These are phyloP conservation scores for Sphagnum contortum DNA, from an alignment of 225 moss, liverwort and hornwort genomes.

Conservation along the genomic window DNA sequence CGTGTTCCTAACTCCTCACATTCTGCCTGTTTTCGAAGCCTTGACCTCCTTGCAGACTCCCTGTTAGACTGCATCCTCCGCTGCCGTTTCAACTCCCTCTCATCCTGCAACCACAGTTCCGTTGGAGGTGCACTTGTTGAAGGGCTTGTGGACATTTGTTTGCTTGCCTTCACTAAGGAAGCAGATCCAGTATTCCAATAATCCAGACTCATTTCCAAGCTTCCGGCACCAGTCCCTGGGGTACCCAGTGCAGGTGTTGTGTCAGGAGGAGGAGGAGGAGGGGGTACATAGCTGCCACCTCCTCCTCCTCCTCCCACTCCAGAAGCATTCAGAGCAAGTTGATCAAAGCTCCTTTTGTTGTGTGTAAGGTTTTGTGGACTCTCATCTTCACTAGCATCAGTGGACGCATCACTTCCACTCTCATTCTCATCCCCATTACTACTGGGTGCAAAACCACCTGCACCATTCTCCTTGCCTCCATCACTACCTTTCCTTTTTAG, in stretches of 20 bases:
- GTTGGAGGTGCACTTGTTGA: slow-evolving; percentile 39
- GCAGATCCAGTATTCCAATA: slow-evolving; percentile 57
- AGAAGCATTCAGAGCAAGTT: slow-evolving; percentile 51
- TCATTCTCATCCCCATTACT: slow-evolving; percentile 43
- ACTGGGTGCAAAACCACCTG: slow-evolving; percentile 30
- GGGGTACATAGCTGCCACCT: neutral
- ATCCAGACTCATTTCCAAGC: slow-evolving; percentile 64
- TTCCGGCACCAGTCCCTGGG: slow-evolving; percentile 31
- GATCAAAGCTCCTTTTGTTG: slow-evolving; percentile 41
- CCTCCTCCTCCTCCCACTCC: slow-evolving; percentile 17
- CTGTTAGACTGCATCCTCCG: slow-evolving; percentile 87
- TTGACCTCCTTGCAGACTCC: slow-evolving; percentile 80
- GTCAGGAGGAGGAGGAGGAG: slow-evolving; percentile 24
- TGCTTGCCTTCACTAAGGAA: slow-evolving; percentile 31
- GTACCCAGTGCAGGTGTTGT: slow-evolving; percentile 24
- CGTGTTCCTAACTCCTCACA: slow-evolving; percentile 81
- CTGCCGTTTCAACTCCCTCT: slow-evolving; percentile 87
- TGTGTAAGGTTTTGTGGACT: slow-evolving; percentile 41
- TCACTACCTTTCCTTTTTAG: slow-evolving; percentile 21
- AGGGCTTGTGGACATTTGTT: slow-evolving; percentile 41
- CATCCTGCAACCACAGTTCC: slow-evolving; percentile 65
- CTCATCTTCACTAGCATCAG: slow-evolving; percentile 37
- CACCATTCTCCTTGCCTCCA: slow-evolving; percentile 21
- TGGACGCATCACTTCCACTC: slow-evolving; percentile 49
- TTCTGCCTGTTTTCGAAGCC: slow-evolving; percentile 84